Base-by-base conservation (phyloP, 768 basidiomycete species). In the Termitomyces sp. region DNA sequence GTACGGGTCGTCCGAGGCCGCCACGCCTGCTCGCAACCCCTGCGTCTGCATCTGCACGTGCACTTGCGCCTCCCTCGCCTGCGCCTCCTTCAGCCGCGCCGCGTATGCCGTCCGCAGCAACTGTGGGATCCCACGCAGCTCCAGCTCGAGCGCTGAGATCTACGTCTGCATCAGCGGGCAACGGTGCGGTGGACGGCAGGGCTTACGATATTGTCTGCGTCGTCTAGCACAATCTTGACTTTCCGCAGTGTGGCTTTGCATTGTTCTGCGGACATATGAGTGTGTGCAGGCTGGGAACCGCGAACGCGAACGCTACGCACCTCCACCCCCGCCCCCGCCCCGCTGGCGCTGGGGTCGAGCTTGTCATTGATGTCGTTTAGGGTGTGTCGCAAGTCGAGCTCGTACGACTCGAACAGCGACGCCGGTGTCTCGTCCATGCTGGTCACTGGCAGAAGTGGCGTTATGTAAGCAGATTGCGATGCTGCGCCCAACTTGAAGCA, bases 181-280 rank as follows among this genome's bases (percentile, higher is more conserved):
- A n/a, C n/a, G n/a, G n/a, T n/a, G n/a, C n/a, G n/a, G n/a, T n/a
- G n/a, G n/a, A n/a, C n/a, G n/a, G n/a, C n/a, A n/a, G n/a, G n/a
- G n/a, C n/a, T n/a, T n/a, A 91, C 94, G 71, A 95, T 91, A 77
- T 97, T 95, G 62, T 95, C 94, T 0, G 93, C 95, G 68, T 96
- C 95, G 66, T 97, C 95, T 0, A 98, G 76, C 68, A 95, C 93
- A 69, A 93, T 86, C 68, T 94, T 91, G 2, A 93, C 88, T 62
- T 86, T 82, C 54, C 94, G 77, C 56, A 97, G 73, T 0, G 88
- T 80, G 0, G 91, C 82, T 71, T 93, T 94, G 54, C 88, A 82
- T 66, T 90, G 86, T n/a, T n/a, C n/a, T n/a, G n/a, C n/a, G n/a
- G n/a, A n/a, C n/a, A n/a, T n/a, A n/a, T n/a, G n/a, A n/a, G n/a